Percentiles rank a stretch among this genome's conserved stretches.
These are phyloP conservation scores for Cordyceps cateniannulata DNA, from an alignment of 2,329 filamentous ascomycete genomes.

Conservation along the genomic window DNA sequence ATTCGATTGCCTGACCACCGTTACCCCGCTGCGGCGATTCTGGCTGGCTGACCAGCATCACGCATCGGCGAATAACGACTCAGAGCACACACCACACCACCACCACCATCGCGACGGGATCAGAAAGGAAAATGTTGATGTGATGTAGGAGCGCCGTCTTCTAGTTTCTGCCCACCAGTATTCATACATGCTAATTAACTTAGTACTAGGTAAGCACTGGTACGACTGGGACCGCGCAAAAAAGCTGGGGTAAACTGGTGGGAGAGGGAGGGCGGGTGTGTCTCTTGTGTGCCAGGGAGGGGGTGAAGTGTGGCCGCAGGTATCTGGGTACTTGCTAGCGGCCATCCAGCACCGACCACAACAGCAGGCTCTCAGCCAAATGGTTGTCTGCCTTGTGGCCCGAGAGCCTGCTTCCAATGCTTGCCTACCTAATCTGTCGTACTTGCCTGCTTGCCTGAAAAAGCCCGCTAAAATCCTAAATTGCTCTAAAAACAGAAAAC, in stretches of 20 bases:
- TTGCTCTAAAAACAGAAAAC: not conserved
- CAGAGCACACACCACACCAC: not conserved
- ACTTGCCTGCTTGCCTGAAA: not conserved
- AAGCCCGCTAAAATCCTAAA: not conserved
- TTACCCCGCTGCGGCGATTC: too few relatives aligned
- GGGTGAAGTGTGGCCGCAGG: not conserved
- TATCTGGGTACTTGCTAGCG: not conserved
- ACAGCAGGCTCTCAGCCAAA: too few relatives aligned
- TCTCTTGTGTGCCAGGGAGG: not conserved
- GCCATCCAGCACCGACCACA: too few relatives aligned
- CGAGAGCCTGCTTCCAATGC: too few relatives aligned
- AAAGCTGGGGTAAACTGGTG: slow-evolving; percentile 9
- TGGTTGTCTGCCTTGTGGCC: too few relatives aligned
- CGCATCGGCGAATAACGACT: not conserved
- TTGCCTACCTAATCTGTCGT: not conserved
- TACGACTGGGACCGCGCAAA: not conserved
- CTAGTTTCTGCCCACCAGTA: not conserved
- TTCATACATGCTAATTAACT: not conserved
- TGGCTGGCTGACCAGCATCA: not conserved
- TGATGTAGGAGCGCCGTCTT: not conserved
- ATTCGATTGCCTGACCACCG: not conserved
- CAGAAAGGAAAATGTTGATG: not conserved
- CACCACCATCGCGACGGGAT: not conserved
- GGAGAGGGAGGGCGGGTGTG: not conserved
- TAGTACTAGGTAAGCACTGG: not conserved